phyloP scores from a whole-genome alignment of 2,329 filamentous ascomycete species.

The Colletotrichum tropicicola region DNA sequence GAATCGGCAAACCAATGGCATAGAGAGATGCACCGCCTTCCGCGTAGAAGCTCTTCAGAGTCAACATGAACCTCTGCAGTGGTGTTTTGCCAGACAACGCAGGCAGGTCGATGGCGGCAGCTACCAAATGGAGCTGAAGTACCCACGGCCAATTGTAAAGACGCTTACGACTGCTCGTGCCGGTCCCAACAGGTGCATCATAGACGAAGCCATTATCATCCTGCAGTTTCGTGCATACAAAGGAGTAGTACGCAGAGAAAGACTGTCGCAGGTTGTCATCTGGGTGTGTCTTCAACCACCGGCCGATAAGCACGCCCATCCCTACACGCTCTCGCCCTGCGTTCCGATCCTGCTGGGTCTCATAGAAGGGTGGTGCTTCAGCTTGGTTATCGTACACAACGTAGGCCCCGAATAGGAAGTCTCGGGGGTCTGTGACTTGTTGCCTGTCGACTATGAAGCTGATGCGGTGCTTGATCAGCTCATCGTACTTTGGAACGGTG shows the following conservation, averaged over 20 bases:
- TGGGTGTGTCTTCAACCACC: conserved; percentile 14
- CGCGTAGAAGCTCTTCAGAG: conserved; percentile 19
- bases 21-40: conserved; percentile 24
- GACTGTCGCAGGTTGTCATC: not conserved
- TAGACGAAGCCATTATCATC: conserved; percentile 16
- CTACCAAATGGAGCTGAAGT: conserved; percentile 20
- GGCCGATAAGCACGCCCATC: conserved; percentile 21
- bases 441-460: conserved; percentile 22
- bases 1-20: conserved; percentile 21
- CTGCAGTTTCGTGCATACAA: conserved; percentile 24
- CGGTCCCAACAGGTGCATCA: conserved; percentile 3
- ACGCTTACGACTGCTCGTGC: not conserved
- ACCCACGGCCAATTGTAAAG: conserved; percentile 29
- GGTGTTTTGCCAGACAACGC: conserved; percentile 6
- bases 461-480: conserved; percentile 15
- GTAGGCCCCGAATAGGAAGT: conserved; percentile 13
- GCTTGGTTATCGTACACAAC: conserved; percentile 26
- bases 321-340: conserved; percentile 26
- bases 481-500: conserved; percentile 6
- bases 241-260: conserved; percentile 13
- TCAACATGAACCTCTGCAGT: conserved; percentile 9
- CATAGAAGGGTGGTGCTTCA: conserved; percentile 16
- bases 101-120: conserved; percentile 8
- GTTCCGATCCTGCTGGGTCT: conserved; percentile 22
- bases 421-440: not conserved